phyloP scores from a whole-genome alignment of 2,329 filamentous ascomycete species.

The Fonsecaea monophora region DNA sequence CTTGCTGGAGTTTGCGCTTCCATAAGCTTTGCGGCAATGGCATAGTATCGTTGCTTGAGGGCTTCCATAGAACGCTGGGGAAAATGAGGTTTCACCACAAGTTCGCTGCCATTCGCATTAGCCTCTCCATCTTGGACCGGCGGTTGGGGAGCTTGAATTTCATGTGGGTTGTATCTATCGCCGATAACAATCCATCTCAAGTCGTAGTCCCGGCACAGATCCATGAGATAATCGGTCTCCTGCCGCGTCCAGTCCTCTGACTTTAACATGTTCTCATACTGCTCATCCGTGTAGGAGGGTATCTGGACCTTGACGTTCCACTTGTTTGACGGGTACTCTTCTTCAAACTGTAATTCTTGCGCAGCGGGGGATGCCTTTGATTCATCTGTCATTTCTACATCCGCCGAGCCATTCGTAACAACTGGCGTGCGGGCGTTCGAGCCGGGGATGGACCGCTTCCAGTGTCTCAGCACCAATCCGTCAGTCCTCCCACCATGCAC shows the following conservation, averaged over 20 bases:
- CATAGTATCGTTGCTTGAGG: slow-evolving; percentile 89
- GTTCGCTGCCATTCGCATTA: slow-evolving; percentile 36
- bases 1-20: slow-evolving; percentile 78
- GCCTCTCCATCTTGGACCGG: slow-evolving; percentile 44
- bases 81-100: slow-evolving; percentile 36
- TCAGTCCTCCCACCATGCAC: slow-evolving; percentile 78
- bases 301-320: slow-evolving; percentile 83
- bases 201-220: slow-evolving; percentile 76
- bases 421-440: slow-evolving; percentile 25
- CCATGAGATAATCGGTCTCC: slow-evolving; percentile 90
- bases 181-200: slow-evolving; percentile 89
- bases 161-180: slow-evolving; percentile 80
- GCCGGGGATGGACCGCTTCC: slow-evolving; percentile 68
- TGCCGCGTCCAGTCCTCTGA: slow-evolving; percentile 84
- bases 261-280: slow-evolving; percentile 78
- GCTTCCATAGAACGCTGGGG: slow-evolving; percentile 79
- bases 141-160: slow-evolving; percentile 23
- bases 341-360: slow-evolving; percentile 46
- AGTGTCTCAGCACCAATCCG: slow-evolving; percentile 76
- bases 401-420: slow-evolving; percentile 42
- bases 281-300: slow-evolving; percentile 82
- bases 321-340: slow-evolving; percentile 73
- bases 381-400: slow-evolving; percentile 41
- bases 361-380: slow-evolving; percentile 43
- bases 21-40: slow-evolving; percentile 82